Evolutionary conservation across 441 rosid species (phyloP).

Genomic region (Kokia cookei): DNA sequence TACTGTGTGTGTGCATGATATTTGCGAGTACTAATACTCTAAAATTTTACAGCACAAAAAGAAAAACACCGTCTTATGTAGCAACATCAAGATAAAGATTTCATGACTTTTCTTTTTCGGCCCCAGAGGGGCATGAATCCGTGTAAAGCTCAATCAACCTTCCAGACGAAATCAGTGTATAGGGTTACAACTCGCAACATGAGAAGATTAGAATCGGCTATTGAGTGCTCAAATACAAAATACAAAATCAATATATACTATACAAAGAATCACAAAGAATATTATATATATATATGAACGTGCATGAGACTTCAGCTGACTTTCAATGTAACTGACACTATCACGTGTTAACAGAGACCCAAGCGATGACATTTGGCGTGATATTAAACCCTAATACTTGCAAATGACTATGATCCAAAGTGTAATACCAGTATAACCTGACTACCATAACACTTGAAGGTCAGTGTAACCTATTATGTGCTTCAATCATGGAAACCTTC

Average conservation of each 20-base stretch:
- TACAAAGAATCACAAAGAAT: conserved; percentile 3
- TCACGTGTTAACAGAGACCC: neutral
- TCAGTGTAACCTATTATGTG: conserved; percentile 61
- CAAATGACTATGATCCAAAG: neutral
- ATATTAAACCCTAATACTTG: conserved; percentile 12
- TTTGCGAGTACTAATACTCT: too few relatives aligned
- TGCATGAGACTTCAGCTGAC: neutral
- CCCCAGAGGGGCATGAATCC: neutral
- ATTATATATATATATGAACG: neutral
- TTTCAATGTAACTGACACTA: neutral
- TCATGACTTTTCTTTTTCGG: neutral
- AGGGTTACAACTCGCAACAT: neutral
- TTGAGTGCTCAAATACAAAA: neutral
- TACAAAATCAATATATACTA: conserved; percentile 21
- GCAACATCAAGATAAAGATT: too few relatives aligned
- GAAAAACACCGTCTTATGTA: too few relatives aligned
- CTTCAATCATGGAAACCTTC: conserved; percentile 48
- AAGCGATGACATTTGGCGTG: neutral
- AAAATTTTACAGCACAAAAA: too few relatives aligned
- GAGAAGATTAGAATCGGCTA: neutral
- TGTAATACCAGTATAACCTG: neutral
- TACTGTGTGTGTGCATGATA: too few relatives aligned
- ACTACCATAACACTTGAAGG: neutral
- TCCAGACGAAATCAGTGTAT: neutral
- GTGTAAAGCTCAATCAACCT: neutral